Conservation (phyloP, 441 rosid genomes). For the Jatropha podagrica region DNA sequence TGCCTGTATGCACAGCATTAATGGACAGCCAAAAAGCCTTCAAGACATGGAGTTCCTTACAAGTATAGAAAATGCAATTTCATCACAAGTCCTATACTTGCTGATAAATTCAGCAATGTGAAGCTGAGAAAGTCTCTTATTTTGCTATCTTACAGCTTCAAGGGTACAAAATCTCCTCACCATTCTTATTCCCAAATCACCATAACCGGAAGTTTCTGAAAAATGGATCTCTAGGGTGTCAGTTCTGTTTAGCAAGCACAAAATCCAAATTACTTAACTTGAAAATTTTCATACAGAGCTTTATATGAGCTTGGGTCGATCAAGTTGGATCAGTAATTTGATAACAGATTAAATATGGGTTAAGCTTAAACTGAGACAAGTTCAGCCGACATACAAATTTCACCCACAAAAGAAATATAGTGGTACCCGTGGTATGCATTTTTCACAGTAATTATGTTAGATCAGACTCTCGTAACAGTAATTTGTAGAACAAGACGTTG, state of each 20-base stretch:
- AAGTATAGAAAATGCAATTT: background rate
- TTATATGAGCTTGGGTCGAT: no score
- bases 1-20: background rate
- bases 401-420: no score
- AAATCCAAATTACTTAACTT: background rate
- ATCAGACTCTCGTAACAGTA: no score
- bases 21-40: background rate
- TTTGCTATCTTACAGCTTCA: background rate
- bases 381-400: no score
- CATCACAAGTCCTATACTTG: background rate
- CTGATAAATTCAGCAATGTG: background rate
- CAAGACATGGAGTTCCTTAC: background rate
- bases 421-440: no score
- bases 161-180: background rate
- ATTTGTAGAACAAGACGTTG: no score
- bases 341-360: no score
- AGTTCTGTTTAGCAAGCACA: background rate
- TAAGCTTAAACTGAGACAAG: no score
- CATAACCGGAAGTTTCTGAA: background rate
- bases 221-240: background rate
- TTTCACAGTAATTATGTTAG: no score
- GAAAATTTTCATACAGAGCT: no score
- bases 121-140: background rate
- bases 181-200: background rate
- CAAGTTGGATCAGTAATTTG: no score